Percentiles rank a stretch among this genome's conserved stretches.
Evolutionary conservation across 495 filamentous ascomycete species (phyloP).

Genomic region (Massariosphaeria phaeospora): DNA sequence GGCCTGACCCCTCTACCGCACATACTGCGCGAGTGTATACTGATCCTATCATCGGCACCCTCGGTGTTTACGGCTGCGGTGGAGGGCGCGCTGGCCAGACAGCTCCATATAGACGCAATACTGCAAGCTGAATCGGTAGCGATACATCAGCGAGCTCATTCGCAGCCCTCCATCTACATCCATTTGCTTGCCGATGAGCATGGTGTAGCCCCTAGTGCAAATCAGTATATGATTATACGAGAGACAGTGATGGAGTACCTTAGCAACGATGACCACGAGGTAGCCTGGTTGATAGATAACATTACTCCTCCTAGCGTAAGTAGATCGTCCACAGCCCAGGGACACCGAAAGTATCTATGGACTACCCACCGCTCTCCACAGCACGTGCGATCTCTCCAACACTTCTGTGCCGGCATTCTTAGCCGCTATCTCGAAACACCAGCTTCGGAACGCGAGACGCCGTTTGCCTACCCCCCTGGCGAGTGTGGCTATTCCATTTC

Average conservation of each 20-base stretch:
- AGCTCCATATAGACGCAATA: background rate
- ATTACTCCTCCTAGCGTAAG: background rate
- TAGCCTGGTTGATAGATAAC: constrained; percentile 8
- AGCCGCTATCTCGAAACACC: background rate
- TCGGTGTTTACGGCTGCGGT: constrained; percentile 10
- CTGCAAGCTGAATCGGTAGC: constrained; percentile 9
- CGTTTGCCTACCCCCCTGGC: background rate
- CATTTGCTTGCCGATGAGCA: constrained; percentile 14
- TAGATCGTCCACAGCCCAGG: background rate
- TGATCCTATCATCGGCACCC: constrained; percentile 20
- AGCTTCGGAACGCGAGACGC: background rate
- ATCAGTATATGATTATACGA: constrained; percentile 13
- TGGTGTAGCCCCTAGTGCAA: constrained; percentile 13
- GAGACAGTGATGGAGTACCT: constrained; percentile 4
- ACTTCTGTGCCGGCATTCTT: constrained; percentile 10
- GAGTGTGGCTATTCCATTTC: constrained; percentile 22
- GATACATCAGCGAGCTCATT: constrained; percentile 2
- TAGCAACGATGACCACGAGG: background rate
- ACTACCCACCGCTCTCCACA: background rate
- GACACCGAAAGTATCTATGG: constrained; percentile 17
- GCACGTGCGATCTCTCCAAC: background rate
- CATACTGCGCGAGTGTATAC: constrained; percentile 16
- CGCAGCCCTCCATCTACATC: constrained; percentile 22
- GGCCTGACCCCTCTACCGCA: background rate
- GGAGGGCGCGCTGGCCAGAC: constrained; percentile 3